Conservation (phyloP, 225 moss, liverwort and hornwort species). For the Bryoerythrophyllum caledonicum region DNA sequence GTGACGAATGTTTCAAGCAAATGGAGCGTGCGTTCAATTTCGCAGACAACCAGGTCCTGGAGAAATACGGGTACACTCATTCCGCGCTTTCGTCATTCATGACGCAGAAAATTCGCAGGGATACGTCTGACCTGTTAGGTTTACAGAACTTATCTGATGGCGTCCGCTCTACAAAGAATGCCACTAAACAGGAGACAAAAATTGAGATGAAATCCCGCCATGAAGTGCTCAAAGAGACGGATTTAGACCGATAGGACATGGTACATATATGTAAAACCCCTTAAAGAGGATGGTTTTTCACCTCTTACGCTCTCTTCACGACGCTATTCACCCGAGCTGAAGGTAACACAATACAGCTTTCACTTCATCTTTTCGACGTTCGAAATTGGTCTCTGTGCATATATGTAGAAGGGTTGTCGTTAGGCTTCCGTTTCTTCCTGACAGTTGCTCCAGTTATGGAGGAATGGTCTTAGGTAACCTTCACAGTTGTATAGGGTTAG, state of each 20-base stretch:
- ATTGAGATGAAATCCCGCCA: not conserved
- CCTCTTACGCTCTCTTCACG: not conserved
- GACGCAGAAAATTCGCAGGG: conserved; percentile 35
- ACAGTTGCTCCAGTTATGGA: not conserved
- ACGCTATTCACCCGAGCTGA: conserved; percentile 1
- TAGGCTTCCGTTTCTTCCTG: not conserved
- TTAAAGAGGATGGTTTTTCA: conserved; percentile 1
- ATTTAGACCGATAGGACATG: conserved; percentile 1
- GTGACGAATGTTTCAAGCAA: conserved; percentile 17
- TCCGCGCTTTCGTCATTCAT: conserved; percentile 36
- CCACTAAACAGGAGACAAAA: conserved; percentile 1
- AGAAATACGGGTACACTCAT: conserved; percentile 49
- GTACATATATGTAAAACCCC: not conserved
- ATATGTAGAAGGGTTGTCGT: not conserved
- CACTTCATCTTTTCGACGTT: not conserved
- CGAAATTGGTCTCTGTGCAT: conserved; percentile 1
- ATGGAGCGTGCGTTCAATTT: conserved; percentile 55
- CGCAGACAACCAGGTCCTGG: conserved; percentile 59
- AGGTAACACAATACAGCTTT: not conserved
- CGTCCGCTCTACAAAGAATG: not conserved
- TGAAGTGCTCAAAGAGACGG: not conserved
- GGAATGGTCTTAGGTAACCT: not conserved
- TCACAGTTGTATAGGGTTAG: conserved; percentile 4
- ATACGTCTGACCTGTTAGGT: conserved; percentile 26
- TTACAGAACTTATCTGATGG: not conserved